These are phyloP conservation scores for Candida ortonii DNA, from an alignment of 805 yeast genomes.

Conservation along the genomic window DNA sequence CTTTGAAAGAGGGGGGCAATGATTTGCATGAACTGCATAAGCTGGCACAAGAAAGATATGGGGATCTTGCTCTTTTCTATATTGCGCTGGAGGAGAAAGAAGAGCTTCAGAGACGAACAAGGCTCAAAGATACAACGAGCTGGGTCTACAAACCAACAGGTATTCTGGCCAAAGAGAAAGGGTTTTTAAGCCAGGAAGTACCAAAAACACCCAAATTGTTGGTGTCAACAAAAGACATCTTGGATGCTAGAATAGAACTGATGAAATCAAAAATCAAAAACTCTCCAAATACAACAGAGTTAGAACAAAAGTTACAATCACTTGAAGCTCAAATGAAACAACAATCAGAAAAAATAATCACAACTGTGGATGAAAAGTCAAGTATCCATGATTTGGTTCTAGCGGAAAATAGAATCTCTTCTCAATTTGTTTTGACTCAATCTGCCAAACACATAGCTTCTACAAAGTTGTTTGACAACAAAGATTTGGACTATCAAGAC, in stretches of 20 bases:
- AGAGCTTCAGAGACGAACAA: conserved; percentile 26
- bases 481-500: conserved; percentile 41
- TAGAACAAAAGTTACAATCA: conserved; percentile 26
- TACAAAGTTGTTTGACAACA: conserved; percentile 35
- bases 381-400: conserved; percentile 1
- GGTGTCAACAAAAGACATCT: conserved; percentile 18
- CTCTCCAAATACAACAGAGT: conserved; percentile 20
- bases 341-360: conserved; percentile 2
- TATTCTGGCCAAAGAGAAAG: conserved; percentile 19
- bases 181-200: conserved; percentile 10
- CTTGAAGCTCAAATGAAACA: too few relatives aligned
- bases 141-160: conserved; percentile 30
- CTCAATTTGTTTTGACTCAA: conserved; percentile 15
- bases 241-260: conserved; percentile 32
- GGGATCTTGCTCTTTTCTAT: conserved; percentile 27
- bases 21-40: conserved; percentile 20
- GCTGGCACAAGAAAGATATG: conserved; percentile 30
- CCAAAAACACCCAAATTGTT: neutral
- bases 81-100: conserved; percentile 34
- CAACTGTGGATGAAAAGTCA: neutral
- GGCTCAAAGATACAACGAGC: conserved; percentile 6
- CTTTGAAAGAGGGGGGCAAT: conserved; percentile 21
- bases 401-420: conserved; percentile 30
- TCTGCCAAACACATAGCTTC: conserved; percentile 34
- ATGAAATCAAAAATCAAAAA: conserved; percentile 34